A percentile compares a stretch with the other conserved stretches of the same genome.
phyloP scores from a whole-genome alignment of 768 basidiomycete genomes.

The Lanmaoa rubissima region DNA sequence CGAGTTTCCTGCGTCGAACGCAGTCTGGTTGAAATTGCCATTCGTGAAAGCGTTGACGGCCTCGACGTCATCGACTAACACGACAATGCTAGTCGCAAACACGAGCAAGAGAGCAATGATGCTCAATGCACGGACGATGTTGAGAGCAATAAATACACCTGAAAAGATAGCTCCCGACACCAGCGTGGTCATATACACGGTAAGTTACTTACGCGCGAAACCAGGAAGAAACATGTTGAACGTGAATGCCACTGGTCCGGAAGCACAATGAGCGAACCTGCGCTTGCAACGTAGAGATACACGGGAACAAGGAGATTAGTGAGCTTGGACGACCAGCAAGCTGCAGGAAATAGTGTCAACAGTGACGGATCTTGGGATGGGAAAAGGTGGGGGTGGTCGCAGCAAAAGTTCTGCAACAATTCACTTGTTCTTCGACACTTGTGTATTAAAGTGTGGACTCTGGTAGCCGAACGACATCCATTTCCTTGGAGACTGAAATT shows the following conservation, averaged over 20 bases:
- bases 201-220: constrained; percentile 26
- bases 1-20: constrained; percentile 50
- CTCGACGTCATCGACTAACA: constrained; percentile 72
- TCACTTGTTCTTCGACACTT: background rate
- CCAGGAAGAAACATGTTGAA: constrained; percentile 25
- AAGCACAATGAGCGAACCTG: constrained; percentile 18
- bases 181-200: background rate
- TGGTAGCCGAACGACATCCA: background rate
- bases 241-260: background rate
- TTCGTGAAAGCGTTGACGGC: constrained; percentile 65
- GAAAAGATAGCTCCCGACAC: background rate
- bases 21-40: constrained; percentile 36
- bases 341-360: constrained; percentile 1
- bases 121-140: constrained; percentile 71
- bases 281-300: constrained; percentile 14
- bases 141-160: constrained; percentile 72
- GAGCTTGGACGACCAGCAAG: constrained; percentile 30
- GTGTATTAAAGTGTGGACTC: constrained; percentile 1
- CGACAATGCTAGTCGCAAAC: constrained; percentile 71
- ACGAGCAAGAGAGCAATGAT: constrained; percentile 78
- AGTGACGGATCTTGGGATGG: background rate
- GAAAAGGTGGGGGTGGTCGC: background rate
- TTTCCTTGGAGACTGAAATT: constrained; percentile 24
- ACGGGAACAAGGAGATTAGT: background rate
- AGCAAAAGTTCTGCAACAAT: background rate